Conservation (phyloP, 192 early-diverging fungal species). For the Coemansia sp. region DNA sequence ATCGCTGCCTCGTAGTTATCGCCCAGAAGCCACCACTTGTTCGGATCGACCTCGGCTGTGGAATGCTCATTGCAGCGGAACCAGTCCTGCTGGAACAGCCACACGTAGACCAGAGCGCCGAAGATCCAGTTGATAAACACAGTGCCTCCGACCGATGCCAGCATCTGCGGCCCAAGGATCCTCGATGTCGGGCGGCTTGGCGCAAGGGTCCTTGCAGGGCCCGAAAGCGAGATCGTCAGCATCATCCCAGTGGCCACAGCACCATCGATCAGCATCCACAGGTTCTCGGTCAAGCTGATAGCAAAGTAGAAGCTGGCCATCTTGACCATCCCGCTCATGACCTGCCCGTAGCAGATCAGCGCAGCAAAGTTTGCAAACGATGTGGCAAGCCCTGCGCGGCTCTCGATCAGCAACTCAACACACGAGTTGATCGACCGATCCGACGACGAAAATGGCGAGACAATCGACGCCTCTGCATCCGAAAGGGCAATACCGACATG, state of each 20-base stretch:
- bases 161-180: constrained; percentile 63
- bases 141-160: constrained; percentile 59
- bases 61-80: constrained; percentile 70
- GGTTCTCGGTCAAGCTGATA: constrained; percentile 56
- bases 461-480: constrained; percentile 79
- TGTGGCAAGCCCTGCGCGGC: constrained; percentile 63
- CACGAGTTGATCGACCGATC: constrained; percentile 65
- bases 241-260: constrained; percentile 55
- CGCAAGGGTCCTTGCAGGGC: constrained; percentile 50
- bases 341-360: constrained; percentile 61
- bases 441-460: constrained; percentile 74
- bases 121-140: constrained; percentile 63
- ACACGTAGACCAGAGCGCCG: constrained; percentile 22
- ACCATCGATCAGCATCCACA: constrained; percentile 72
- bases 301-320: constrained; percentile 65
- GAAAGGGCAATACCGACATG: constrained; percentile 81
- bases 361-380: constrained; percentile 67
- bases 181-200: constrained; percentile 61
- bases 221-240: constrained; percentile 54
- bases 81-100: constrained; percentile 59
- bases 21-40: constrained; percentile 65
- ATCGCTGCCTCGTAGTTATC: constrained; percentile 66
- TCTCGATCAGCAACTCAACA: constrained; percentile 56
- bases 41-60: constrained; percentile 49
- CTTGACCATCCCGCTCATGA: constrained; percentile 52